Evolutionary conservation across 2,329 filamentous ascomycete genomes (phyloP), one percentile per base, ranked within the genome.

Genomic region (Huntiella abstrusa): DNA sequence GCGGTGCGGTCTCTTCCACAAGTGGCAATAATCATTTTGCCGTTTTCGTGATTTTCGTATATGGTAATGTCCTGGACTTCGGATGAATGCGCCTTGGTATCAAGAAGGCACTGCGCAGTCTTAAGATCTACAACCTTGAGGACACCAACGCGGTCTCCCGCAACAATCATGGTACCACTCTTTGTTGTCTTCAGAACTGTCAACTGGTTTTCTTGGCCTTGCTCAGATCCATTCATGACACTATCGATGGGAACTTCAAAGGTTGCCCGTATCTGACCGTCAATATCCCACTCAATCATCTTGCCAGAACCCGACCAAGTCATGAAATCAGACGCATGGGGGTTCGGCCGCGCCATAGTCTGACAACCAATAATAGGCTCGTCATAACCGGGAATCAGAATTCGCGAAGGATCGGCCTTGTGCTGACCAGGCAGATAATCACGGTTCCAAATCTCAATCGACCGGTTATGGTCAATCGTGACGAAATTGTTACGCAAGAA

Each of bases 1-100:
- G 88, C 75, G n/a, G 82, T 94, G 43, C 91, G 79, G 61, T 98
- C 91, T 53, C 91, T 73, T 33, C 85, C 83, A 57, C 81, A 87
- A 8, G 80, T 86, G 13, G 83, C 88, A 54, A 96, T 68, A 40
- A 94, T 65, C 33, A 75, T 71, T 41, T 65, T 68, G 1, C 70
- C 66, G 1, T 71, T 67, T 17, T 49, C 40, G 19, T 41, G 11
- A 39, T 69, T 68, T 53, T 83, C 74, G 54, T 77, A 76, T 4
- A 92, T 68, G 15, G 79, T 75, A 53, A 96, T 80, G 54, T 81
- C 82, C 35, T 84, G 84, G 51, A 93, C 82, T 55, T 95, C 85
- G 5, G 77, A 78, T 4, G 81, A 74, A 58, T 98, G 91, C 22
- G 87, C 91, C 58, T 92, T 91, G 37, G 80, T 80, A 52, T 83